phyloP scores from a whole-genome alignment of 2,329 filamentous ascomycete genomes.

The Cordyceps pruinosa region DNA sequence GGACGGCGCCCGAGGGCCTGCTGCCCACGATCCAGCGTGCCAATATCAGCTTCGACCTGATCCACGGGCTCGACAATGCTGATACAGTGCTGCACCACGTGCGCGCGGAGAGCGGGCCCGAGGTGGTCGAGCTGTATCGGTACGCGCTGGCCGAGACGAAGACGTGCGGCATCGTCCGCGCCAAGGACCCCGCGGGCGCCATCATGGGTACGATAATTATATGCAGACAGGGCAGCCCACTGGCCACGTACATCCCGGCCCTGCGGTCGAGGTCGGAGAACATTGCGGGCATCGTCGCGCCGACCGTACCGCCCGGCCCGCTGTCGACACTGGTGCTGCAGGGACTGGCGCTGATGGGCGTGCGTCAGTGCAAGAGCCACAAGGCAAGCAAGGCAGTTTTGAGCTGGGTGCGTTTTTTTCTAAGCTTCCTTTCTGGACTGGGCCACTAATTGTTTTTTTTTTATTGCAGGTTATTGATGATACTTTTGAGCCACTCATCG shows the following conservation, averaged over 20 bases:
- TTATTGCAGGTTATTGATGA: conserved; percentile 57
- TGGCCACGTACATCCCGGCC: conserved; percentile 64
- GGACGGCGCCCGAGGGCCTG: conserved; percentile 71
- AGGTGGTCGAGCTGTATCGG: conserved; percentile 73
- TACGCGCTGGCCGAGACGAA: conserved; percentile 64
- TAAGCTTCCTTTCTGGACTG: neutral
- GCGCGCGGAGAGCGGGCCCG: conserved; percentile 64
- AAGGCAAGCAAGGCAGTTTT: conserved; percentile 66
- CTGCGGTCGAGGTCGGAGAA: conserved; percentile 53
- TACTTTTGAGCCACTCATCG: conserved; percentile 63
- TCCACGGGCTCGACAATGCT: conserved; percentile 71
- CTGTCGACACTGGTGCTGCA: conserved; percentile 66
- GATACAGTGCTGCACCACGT: conserved; percentile 70
- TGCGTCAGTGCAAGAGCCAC: conserved; percentile 74
- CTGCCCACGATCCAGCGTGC: conserved; percentile 65
- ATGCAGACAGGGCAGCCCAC: conserved; percentile 60
- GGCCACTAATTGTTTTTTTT: neutral
- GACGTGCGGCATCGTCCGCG: conserved; percentile 74
- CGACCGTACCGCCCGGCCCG: conserved; percentile 62
- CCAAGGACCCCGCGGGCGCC: conserved; percentile 61
- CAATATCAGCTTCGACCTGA: conserved; percentile 73
- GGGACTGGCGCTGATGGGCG: conserved; percentile 71
- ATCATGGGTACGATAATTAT: conserved; percentile 75
- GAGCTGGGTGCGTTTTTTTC: conserved; percentile 61
- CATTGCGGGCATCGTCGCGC: conserved; percentile 72